Conservation (phyloP, 2,329 filamentous ascomycete genomes). For the Chalaropsis thielavioides region DNA sequence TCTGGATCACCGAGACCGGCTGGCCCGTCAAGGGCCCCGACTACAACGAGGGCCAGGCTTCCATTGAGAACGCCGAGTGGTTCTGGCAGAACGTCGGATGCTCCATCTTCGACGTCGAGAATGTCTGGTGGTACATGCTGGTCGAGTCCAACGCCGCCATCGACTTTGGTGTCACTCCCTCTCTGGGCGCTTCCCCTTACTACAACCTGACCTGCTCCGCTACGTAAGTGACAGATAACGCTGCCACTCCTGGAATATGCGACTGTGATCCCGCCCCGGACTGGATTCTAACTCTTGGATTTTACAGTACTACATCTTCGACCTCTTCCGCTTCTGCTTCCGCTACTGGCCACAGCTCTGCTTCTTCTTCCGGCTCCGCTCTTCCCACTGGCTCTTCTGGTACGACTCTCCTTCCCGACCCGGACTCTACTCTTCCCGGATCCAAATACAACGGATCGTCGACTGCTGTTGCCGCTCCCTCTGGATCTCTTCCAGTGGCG, state of each 20-base stretch:
- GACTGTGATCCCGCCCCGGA: neutral
- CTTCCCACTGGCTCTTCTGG: conserved; percentile 11
- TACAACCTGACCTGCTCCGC: conserved; percentile 48
- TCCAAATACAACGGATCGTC: neutral
- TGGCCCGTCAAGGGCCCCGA: conserved; percentile 62
- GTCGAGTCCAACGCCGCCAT: conserved; percentile 49
- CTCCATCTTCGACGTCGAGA: conserved; percentile 47
- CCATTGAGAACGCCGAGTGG: conserved; percentile 52
- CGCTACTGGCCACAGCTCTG: neutral
- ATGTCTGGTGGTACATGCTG: conserved; percentile 66
- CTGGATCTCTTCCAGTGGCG: neutral
- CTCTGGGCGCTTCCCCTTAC: conserved; percentile 39
- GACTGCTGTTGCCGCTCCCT: neutral
- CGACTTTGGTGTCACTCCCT: conserved; percentile 55
- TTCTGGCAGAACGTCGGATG: conserved; percentile 74
- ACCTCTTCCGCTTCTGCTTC: neutral
- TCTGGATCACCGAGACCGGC: conserved; percentile 83
- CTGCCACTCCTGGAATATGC: conserved; percentile 14
- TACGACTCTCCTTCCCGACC: conserved; percentile 3
- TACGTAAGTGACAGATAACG: conserved; percentile 15
- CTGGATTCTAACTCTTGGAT: conserved; percentile 7
- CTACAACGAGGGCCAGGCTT: conserved; percentile 48
- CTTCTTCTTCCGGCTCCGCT: conserved; percentile 6
- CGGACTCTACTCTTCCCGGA: neutral
- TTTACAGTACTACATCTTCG: conserved; percentile 12